Base-by-base conservation (phyloP, 2,329 filamentous ascomycete genomes). In the Purpureocillium lavendulum region DNA sequence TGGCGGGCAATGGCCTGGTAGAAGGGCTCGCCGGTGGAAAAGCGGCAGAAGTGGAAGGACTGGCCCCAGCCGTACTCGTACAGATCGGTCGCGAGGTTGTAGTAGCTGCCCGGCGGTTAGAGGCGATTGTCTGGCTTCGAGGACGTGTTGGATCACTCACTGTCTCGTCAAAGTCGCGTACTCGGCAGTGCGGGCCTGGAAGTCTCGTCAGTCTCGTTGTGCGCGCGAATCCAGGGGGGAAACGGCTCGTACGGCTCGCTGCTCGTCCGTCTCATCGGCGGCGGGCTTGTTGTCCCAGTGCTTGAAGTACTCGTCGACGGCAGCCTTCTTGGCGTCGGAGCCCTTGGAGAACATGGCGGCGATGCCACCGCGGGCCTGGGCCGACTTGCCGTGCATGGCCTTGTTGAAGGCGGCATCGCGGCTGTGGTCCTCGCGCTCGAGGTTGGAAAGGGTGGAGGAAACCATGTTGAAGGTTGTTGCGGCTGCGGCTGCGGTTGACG, bases 11-110 rank as follows among this genome's bases (percentile, higher is more conserved):
- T 90, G 45, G 89, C 89, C 66, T 94, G 86, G 64, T 79, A 71
- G 70, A 97, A 97, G 38, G 80, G 71, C 69, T 98, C 92, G 58
- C 84, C 84, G 51, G 81, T 70, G 40, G 87, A 84, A 66, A 90
- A 96, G 47, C 90, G 87, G 69, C 87, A 94, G 75, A 98, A 97
- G 69, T 98, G 90, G 76, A 98, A 98, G 36, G 83, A 90, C 56
- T 88, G 82, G 45, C 87, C 87, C 89, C 92, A 98, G 54, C 89
- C 92, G 54, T 95, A 92, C 71, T 97, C 92, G 72, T 95, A 95
- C 37, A 95, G 66, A 58, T 95, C 89, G 51, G 89, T 96, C n/a
- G 87, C 88, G 36, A 95, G 78, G 67, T 96, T 94, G 72, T 96
- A 96, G 75, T 96, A 95, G 63, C 84, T 88, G 26, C 16, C 31